phyloP scores from a whole-genome alignment of 2,329 filamentous ascomycete species.

The Colletotrichum acutatum region DNA sequence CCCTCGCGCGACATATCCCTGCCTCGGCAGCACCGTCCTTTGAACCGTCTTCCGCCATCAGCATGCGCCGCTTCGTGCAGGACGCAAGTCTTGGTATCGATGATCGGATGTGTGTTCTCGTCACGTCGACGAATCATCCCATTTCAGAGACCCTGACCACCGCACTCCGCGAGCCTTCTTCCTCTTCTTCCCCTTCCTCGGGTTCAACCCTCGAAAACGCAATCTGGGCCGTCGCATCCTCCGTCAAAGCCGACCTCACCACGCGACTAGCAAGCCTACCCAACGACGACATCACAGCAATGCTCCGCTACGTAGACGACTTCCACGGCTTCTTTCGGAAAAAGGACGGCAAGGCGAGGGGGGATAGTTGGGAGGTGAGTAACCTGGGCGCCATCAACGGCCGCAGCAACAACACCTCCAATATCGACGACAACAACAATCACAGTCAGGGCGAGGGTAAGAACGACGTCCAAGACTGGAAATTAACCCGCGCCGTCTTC shows the following conservation, averaged over 20 bases:
- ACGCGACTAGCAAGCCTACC: conserved; percentile 48
- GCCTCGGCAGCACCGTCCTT: conserved; percentile 47
- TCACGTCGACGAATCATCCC: conserved; percentile 48
- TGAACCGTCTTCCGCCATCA: conserved; percentile 54
- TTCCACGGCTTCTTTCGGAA: conserved; percentile 52
- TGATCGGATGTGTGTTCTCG: conserved; percentile 51
- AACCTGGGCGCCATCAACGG: conserved; percentile 60
- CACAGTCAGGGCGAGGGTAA: not conserved
- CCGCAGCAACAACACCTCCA: not conserved
- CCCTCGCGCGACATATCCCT: conserved; percentile 52
- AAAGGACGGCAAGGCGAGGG: conserved; percentile 55
- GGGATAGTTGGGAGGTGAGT: conserved; percentile 61
- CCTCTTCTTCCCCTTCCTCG: not conserved
- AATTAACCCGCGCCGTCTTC: conserved; percentile 59
- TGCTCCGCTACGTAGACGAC: conserved; percentile 56
- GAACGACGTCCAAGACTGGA: conserved; percentile 41
- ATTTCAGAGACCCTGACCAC: conserved; percentile 41
- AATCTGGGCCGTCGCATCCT: conserved; percentile 56
- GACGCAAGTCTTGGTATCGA: conserved; percentile 42
- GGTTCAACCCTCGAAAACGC: conserved; percentile 39
- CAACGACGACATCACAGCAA: conserved; percentile 53
- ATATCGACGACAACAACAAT: too few relatives aligned
- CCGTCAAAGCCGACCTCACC: conserved; percentile 48
- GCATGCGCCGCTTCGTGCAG: conserved; percentile 52
- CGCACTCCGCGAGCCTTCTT: conserved; percentile 39